phyloP scores from a whole-genome alignment of 306 rosid species.

The Prunus davidiana region DNA sequence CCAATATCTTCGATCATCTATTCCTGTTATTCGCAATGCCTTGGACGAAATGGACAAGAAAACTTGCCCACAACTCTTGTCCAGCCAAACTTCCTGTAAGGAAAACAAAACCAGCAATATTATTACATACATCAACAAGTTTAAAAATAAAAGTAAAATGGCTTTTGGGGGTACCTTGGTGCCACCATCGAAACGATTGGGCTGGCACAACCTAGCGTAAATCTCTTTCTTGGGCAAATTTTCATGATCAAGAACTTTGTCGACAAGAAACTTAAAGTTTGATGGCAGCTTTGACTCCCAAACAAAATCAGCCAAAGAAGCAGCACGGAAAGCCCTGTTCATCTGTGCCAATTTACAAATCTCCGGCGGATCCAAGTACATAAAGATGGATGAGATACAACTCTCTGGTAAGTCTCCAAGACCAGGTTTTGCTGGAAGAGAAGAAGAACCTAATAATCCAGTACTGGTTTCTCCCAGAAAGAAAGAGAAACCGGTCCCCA shows the following conservation, averaged over 20 bases:
- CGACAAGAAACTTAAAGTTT: slow-evolving; percentile 41
- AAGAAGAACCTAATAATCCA: slow-evolving; percentile 3
- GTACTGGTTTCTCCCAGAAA: not conserved
- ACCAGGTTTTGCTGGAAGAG: slow-evolving; percentile 22
- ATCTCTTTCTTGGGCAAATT: slow-evolving; percentile 47
- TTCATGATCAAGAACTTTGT: slow-evolving; percentile 23
- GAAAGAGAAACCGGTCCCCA: slow-evolving; percentile 62
- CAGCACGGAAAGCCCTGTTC: slow-evolving; percentile 49
- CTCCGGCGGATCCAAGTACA: slow-evolving; percentile 60
- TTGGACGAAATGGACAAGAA: slow-evolving; percentile 63
- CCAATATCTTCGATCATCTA: slow-evolving; percentile 93
- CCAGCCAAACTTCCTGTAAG: slow-evolving; percentile 66
- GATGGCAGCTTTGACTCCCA: slow-evolving; percentile 81
- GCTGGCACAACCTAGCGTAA: slow-evolving; percentile 50
- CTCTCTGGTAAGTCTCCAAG: slow-evolving; percentile 70
- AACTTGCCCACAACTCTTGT: slow-evolving; percentile 52
- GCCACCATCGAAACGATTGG: slow-evolving; percentile 53
- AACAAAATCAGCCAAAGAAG: slow-evolving; percentile 64
- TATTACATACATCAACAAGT: not conserved
- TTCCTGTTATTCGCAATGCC: slow-evolving; percentile 76
- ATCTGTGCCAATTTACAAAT: slow-evolving; percentile 64
- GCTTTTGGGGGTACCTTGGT: slow-evolving; percentile 38
- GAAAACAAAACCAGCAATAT: not conserved
- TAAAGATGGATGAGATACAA: slow-evolving; percentile 54
- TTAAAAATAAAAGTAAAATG: not conserved